Evolutionary conservation across 2,329 filamentous ascomycete genomes (phyloP).

Genomic region (Daldinia sp.): DNA sequence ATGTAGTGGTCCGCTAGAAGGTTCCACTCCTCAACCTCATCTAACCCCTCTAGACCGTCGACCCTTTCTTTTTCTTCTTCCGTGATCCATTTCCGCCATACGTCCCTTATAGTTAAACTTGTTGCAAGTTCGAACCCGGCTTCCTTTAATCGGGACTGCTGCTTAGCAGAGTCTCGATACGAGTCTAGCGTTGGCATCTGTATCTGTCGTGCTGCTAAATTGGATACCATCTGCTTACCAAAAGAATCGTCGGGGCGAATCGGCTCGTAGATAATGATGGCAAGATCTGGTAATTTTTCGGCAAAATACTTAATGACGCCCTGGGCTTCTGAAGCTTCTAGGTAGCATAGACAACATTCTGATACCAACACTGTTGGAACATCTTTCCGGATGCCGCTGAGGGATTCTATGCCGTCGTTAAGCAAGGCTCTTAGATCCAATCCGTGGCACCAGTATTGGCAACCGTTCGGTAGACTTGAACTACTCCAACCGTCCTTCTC

Average conservation of each 20-base stretch:
- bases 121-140: slow-evolving; percentile 67
- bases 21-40: slow-evolving; percentile 95
- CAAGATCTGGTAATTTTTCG: slow-evolving; percentile 55
- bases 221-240: slow-evolving; percentile 89
- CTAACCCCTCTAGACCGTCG: slow-evolving; percentile 82
- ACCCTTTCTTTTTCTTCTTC: slow-evolving; percentile 79
- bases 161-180: slow-evolving; percentile 73
- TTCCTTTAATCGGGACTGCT: slow-evolving; percentile 70
- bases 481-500: slow-evolving; percentile 53
- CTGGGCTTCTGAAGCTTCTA: slow-evolving; percentile 70
- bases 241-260: slow-evolving; percentile 86
- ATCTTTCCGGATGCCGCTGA: slow-evolving; percentile 60
- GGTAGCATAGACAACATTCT: slow-evolving; percentile 94
- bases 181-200: slow-evolving; percentile 81
- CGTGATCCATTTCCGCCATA: slow-evolving; percentile 80
- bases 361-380: slow-evolving; percentile 87
- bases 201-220: slow-evolving; percentile 83
- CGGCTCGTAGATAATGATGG: slow-evolving; percentile 87
- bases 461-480: slow-evolving; percentile 48
- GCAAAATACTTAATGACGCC: slow-evolving; percentile 72
- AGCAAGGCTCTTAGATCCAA: slow-evolving; percentile 74
- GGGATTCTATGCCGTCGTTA: slow-evolving; percentile 34
- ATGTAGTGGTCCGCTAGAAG: slow-evolving; percentile 89
- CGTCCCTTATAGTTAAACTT: slow-evolving; percentile 58
- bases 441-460: slow-evolving; percentile 66